phyloP scores from a whole-genome alignment of 1,284 basidiomycete genomes.

The Quambalaria eucalypti region DNA sequence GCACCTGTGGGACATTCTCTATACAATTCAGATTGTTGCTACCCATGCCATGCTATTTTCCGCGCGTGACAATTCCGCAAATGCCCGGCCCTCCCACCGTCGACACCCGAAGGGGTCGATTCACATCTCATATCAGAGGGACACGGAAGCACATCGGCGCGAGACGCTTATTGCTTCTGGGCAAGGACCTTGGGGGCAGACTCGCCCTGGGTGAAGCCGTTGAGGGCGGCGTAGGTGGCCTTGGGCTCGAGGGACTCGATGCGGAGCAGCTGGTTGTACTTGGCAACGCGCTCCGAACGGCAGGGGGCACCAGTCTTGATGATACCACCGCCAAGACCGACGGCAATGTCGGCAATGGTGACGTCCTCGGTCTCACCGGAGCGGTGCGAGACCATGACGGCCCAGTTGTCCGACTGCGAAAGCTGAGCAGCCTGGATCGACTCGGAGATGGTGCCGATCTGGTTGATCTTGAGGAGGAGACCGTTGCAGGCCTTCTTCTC shows the following conservation, averaged over 20 bases:
- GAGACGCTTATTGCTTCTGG: no score
- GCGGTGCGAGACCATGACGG: constrained; percentile 98
- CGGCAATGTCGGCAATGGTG: constrained; percentile 90
- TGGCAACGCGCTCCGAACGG: constrained; percentile 84
- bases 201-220: constrained; percentile 31
- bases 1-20: no score
- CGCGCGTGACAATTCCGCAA: no score
- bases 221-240: constrained; percentile 39
- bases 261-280: constrained; percentile 51
- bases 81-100: no score
- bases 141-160: no score
- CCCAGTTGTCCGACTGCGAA: constrained; percentile 91
- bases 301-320: constrained; percentile 98
- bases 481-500: constrained; percentile 99
- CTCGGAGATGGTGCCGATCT: constrained; percentile 98
- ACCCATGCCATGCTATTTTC: no score
- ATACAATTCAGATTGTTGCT: no score
- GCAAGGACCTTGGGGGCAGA: constrained; percentile 11
- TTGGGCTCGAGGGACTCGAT: constrained; percentile 38
- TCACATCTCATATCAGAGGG: no score
- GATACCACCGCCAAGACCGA: constrained; percentile 85
- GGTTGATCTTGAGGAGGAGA: constrained; percentile 84
- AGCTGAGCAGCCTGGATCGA: constrained; percentile 96
- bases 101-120: no score
- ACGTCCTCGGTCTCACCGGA: constrained; percentile 64